phyloP scores from a whole-genome alignment of 208 protist species.

The Leptomonas seymouri region DNA sequence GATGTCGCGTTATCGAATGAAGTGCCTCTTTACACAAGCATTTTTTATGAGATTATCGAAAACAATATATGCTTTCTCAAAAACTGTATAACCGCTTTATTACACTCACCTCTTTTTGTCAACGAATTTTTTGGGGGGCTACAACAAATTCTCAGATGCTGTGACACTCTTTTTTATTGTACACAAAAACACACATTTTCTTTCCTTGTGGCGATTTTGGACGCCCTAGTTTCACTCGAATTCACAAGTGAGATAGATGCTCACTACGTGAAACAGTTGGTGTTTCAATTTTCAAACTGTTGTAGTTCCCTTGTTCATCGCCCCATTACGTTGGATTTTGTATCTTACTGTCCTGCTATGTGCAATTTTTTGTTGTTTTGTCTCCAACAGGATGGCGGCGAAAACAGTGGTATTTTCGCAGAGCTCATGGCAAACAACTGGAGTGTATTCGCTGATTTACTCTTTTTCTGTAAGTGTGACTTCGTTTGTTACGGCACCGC shows the following conservation, averaged over 20 bases:
- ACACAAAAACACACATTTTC: constrained; percentile 16
- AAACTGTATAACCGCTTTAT: constrained; percentile 2
- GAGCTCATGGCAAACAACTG: constrained; percentile 24
- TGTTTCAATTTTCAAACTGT: not conserved
- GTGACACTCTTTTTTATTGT: constrained; percentile 18
- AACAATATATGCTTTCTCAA: constrained; percentile 13
- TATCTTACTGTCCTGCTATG: constrained; percentile 17
- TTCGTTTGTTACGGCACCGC: not conserved
- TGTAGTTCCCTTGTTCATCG: constrained; percentile 18
- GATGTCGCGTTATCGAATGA: constrained; percentile 31
- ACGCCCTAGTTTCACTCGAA: not conserved
- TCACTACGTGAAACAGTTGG: not conserved
- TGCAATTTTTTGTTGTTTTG: constrained; percentile 25
- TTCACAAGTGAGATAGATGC: not conserved
- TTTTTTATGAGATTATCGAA: constrained; percentile 24
- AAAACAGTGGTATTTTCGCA: constrained; percentile 1
- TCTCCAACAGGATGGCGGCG: constrained; percentile 1
- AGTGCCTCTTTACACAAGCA: constrained; percentile 15
- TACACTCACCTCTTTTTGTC: constrained; percentile 16
- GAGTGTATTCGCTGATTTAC: constrained; percentile 13
- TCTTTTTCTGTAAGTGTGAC: constrained; percentile 9
- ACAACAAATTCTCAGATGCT: constrained; percentile 11
- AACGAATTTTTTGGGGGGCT: not conserved
- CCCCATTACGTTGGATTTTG: constrained; percentile 16
- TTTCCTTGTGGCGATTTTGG: constrained; percentile 8